Base-by-base conservation (phyloP, 345 rosid genomes). In the Rubroshorea leprosula region DNA sequence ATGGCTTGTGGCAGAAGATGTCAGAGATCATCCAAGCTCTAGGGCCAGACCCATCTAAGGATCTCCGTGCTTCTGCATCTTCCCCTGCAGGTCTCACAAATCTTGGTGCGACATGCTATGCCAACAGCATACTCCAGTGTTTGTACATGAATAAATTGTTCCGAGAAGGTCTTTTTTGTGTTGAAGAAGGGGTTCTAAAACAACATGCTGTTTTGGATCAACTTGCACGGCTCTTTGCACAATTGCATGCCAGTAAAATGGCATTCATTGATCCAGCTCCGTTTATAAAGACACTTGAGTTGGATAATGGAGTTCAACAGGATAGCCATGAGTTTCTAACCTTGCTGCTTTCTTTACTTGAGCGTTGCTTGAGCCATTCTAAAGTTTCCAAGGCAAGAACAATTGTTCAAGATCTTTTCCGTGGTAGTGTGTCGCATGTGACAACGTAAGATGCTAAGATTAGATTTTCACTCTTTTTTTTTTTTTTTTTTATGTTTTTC, bases 291-390 rank as follows among this genome's bases (percentile, higher is more conserved):
- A 81, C 97, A 4, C 74, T 93, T 39, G 96, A 93, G 80, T 66
- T 93, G 63, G 97, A 93, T 71, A 93, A 93, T 64, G 99, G 88
- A 55, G 83, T 85, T 63, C 99, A 93, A 57, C 99, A 93, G 78
- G 99, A 93, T 75, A 85, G 91, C 68, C 99, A 89, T 63, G 99
- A 93, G 84, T 93, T 93, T 63, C 73, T 87, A 70, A 93, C 96
- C 21, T 67, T 93, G 66, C 81, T 93, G 69, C 86, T 93, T 63
- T 89, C 99, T 69, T 77, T 93, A 77, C 97, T 93, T 71, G 99
- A 93, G 76, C 80, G 86, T 47, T 83, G 96, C 67, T 71, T 89
- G 29, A 78, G 77, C 64, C 79, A 80, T 68, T 93, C 94, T 59
- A 75, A 51, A 46, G 71, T 76, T 72, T 49, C 72, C 62, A 81